Base-by-base conservation (phyloP, 2,329 filamentous ascomycete genomes). In the Aspergillus ustus region DNA sequence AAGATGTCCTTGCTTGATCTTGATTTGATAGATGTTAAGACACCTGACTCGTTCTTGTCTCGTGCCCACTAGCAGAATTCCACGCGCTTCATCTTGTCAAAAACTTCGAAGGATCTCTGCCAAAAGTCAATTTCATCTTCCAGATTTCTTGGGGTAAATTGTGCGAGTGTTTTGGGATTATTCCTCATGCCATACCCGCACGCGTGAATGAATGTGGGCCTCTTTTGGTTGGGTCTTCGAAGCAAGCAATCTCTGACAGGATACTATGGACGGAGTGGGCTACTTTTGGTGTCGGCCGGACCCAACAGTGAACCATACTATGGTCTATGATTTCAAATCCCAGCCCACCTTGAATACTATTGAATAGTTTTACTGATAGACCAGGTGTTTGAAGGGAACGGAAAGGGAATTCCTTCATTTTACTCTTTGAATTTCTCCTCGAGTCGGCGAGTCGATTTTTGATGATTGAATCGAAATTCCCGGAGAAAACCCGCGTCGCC, bases 401-500 rank as follows among this genome's bases (percentile, higher is more conserved):
- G 15, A 15, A 37, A 37, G 9, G 8, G 34, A 40, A 13, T 5
- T 15, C 34, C 25, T 25, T 13, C 5, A 17, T 5, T 15, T 37
- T 2, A 11, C 8, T 40, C 34, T 15, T 5, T 5, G 11, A 40
- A 40, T 40, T 15, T 40, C 34, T 1, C 34, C 34, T 15, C 15
- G 34, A 15, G 34, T 40, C 13, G 34, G 25, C 25, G 25, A 25
- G 2, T 25, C 4, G 25, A 4, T 40, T 11, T 40, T 17, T 40
- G 11, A 22, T 53, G 8, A 22, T 19, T 28, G 51, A 19, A 40
- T 29, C 13, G 37, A 25, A 5, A 40, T 40, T 19, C 44, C 53
- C 53, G 53, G 53, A 56, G 53, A 37, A 49, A 29, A 20, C 19
- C 53, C 43, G 53, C 43, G 6, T 48, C 29, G 29, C 25, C 13